Evolutionary conservation across 768 basidiomycete genomes (phyloP).

Genomic region (Hirschioporus abietinus): DNA sequence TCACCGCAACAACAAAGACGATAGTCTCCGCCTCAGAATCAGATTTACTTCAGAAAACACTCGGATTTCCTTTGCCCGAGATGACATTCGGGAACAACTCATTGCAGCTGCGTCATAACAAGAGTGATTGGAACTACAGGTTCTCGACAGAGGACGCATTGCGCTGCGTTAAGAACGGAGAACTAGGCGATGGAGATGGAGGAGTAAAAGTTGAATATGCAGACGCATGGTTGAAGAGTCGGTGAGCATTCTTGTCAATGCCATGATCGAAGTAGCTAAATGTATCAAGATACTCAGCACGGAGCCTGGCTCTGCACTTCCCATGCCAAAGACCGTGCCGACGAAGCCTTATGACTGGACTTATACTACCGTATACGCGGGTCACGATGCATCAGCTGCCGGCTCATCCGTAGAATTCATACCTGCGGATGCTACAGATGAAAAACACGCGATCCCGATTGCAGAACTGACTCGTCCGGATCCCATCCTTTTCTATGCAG

Average conservation of each 20-base stretch:
- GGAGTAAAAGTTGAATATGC: conserved; percentile 94
- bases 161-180: conserved; percentile 65
- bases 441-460: conserved; percentile 69
- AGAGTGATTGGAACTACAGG: conserved; percentile 56
- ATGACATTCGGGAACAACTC: conserved; percentile 93
- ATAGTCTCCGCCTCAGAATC: conserved; percentile 77
- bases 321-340: conserved; percentile 63
- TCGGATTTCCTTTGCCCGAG: conserved; percentile 85
- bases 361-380: conserved; percentile 85
- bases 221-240: conserved; percentile 87
- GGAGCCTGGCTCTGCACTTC: conserved; percentile 54
- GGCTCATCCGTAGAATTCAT: conserved; percentile 17
- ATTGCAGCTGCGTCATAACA: conserved; percentile 59
- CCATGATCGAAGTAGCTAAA: neutral
- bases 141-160: conserved; percentile 72
- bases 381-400: conserved; percentile 34
- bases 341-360: conserved; percentile 98
- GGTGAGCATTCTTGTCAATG: conserved; percentile 40
- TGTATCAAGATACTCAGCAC: conserved; percentile 40
- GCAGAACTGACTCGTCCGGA: conserved; percentile 83
- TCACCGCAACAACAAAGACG: conserved; percentile 66
- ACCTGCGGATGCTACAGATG: conserved; percentile 50
- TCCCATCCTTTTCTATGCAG: conserved; percentile 97
- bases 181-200: conserved; percentile 76
- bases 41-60: conserved; percentile 56